A percentile compares a stretch with the other conserved stretches of the same genome.
Evolutionary conservation across 495 filamentous ascomycete genomes (phyloP).

Genomic region (Pyrenula aspistea): DNA sequence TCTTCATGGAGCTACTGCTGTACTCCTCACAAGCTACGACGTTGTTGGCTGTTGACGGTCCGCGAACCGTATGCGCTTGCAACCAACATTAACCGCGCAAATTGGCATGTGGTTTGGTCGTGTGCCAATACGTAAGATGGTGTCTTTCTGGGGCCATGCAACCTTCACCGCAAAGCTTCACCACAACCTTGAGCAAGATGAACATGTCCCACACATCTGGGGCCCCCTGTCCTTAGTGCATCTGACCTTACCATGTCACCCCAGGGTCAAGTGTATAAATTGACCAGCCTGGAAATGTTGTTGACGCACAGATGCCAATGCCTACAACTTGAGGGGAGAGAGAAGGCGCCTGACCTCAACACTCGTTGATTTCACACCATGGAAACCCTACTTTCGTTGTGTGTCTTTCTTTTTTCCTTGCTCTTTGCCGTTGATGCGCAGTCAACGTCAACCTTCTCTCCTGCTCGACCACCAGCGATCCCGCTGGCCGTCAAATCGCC

Average conservation of each 20-base stretch:
- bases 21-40: not conserved
- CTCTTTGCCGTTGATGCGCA: not conserved
- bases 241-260: not conserved
- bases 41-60: not conserved
- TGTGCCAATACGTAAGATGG: not conserved
- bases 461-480: conserved; percentile 41
- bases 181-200: not conserved
- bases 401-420: not conserved
- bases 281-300: not conserved
- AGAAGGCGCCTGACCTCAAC: not conserved
- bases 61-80: not conserved
- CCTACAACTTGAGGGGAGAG: not conserved
- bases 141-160: not conserved
- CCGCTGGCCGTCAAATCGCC: conserved; percentile 47
- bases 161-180: no score
- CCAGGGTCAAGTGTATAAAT: not conserved
- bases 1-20: not conserved
- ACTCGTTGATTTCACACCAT: not conserved
- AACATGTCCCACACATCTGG: not conserved
- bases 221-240: not conserved
- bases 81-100: not conserved
- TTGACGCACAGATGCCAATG: not conserved
- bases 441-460: conserved; percentile 32
- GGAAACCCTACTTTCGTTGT: not conserved
- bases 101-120: not conserved